phyloP scores from a whole-genome alignment of 345 rosid genomes.

The Carallia pectinifolia region DNA sequence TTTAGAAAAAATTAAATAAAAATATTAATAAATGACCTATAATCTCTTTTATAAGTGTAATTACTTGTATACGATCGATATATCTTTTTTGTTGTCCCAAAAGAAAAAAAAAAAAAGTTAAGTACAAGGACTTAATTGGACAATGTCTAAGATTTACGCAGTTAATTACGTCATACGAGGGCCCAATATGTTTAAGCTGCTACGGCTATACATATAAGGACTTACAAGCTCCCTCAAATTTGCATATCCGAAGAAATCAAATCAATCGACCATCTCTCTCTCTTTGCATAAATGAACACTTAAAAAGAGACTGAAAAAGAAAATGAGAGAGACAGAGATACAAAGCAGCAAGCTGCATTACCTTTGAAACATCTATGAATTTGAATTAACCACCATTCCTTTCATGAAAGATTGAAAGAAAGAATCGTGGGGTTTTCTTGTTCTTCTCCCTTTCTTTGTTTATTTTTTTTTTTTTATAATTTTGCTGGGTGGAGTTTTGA shows the following conservation, averaged over 20 bases:
- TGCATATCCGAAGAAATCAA: background rate
- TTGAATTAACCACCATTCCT: background rate
- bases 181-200: background rate
- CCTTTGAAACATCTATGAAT: background rate
- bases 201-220: background rate
- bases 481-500: background rate
- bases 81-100: no score
- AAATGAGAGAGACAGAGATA: background rate
- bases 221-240: background rate
- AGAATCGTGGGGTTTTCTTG: no score
- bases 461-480: background rate
- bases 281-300: background rate
- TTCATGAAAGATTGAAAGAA: constrained; percentile 13
- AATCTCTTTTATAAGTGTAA: no score
- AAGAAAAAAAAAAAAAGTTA: no score
- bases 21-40: no score
- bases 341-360: no score
- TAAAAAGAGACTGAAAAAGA: background rate
- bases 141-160: no score
- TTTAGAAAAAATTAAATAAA: no score
- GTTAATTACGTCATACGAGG: no score
- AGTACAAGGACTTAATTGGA: no score
- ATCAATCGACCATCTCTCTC: background rate
- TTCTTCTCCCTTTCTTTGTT: background rate
- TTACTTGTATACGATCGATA: no score